Evolutionary conservation across 768 basidiomycete species (phyloP), one percentile per base, ranked within the genome.

Genomic region (Pleurotus tuber-regium): DNA sequence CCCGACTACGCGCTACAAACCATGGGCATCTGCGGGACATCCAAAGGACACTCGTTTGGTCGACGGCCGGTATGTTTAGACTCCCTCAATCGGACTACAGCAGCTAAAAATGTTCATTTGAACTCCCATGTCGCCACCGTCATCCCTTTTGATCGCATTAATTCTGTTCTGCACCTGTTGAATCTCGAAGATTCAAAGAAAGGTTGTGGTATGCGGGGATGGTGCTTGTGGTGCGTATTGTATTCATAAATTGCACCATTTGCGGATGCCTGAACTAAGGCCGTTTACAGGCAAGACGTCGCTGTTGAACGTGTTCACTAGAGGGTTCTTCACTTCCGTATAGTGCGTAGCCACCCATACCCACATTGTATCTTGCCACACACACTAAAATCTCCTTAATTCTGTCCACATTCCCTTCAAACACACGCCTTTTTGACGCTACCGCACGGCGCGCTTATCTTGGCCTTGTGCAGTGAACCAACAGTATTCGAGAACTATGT

Each of bases 401-500:
- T n/a, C 6, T 38, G 35, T 14, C 0, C 4, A 16, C 33, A 2
- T 38, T 38, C n/a, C 35, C 35, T n/a, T n/a, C n/a, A n/a, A n/a
- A n/a, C n/a, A n/a, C n/a, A n/a, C n/a, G n/a, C n/a, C n/a, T n/a
- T n/a, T n/a, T n/a, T n/a, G n/a, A n/a, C n/a, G n/a, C n/a, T n/a
- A n/a, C n/a, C n/a, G n/a, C n/a, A n/a, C n/a, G n/a, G n/a, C n/a
- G n/a, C n/a, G n/a, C n/a, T n/a, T n/a, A n/a, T n/a, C n/a, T n/a
- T n/a, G n/a, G 12, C 11, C 21, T 1, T n/a, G n/a, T 3, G 8
- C 35, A 38, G 91, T 59, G 89, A 94, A 72, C 92, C 89, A 4
- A 94, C 92, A 21, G 95, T 98, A 3, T 98, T 98, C 59, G 96
- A 98, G 69, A 98, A 98, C 71, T 94, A 96, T 61, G 93, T 96